Evolutionary conservation across 2,329 filamentous ascomycete genomes (phyloP).

Genomic region (Didymella lethalis): DNA sequence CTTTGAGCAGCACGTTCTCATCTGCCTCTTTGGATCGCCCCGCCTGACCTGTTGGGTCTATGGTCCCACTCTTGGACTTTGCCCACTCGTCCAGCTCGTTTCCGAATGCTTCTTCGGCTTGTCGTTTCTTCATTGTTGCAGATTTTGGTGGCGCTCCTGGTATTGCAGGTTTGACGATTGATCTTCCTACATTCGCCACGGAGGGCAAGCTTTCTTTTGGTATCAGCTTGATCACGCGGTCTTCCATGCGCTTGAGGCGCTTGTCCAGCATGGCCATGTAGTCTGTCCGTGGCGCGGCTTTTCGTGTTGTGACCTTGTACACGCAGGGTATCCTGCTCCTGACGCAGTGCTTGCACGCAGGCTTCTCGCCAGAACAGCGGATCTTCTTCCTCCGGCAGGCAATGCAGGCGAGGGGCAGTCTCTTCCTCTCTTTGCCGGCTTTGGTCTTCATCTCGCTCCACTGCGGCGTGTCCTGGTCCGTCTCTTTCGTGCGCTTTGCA

Average conservation of each 20-base stretch:
- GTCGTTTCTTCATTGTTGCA: slow-evolving; percentile 75
- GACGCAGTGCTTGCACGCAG: slow-evolving; percentile 94
- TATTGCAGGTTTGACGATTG: slow-evolving; percentile 81
- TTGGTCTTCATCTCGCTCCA: slow-evolving; percentile 65
- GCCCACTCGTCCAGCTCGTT: slow-evolving; percentile 84
- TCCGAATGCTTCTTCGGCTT: slow-evolving; percentile 86
- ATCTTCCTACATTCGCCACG: slow-evolving; percentile 73
- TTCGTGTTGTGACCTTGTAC: slow-evolving; percentile 95
- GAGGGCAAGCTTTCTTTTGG: slow-evolving; percentile 82
- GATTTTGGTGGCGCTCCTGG: slow-evolving; percentile 65
- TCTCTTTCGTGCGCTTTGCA: slow-evolving; percentile 42
- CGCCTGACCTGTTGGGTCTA: slow-evolving; percentile 60
- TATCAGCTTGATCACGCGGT: slow-evolving; percentile 93
- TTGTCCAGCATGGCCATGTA: slow-evolving; percentile 99
- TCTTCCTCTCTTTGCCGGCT: slow-evolving; percentile 93
- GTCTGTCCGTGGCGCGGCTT: slow-evolving; percentile 92
- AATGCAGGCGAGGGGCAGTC: slow-evolving; percentile 91
- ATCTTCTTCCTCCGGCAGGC: slow-evolving; percentile 98
- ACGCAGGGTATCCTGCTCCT: slow-evolving; percentile 93
- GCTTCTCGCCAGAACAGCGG: slow-evolving; percentile 95
- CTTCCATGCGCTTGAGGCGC: slow-evolving; percentile 94
- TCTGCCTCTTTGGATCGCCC: slow-evolving; percentile 64
- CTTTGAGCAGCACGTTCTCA: slow-evolving; percentile 78
- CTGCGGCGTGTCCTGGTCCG: slow-evolving; percentile 49
- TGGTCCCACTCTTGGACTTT: slow-evolving; percentile 62